Evolutionary conservation across 164 flowering plant genomes (phyloP), one percentile per base, ranked within the genome.

Genomic region (Stephania japonica): DNA sequence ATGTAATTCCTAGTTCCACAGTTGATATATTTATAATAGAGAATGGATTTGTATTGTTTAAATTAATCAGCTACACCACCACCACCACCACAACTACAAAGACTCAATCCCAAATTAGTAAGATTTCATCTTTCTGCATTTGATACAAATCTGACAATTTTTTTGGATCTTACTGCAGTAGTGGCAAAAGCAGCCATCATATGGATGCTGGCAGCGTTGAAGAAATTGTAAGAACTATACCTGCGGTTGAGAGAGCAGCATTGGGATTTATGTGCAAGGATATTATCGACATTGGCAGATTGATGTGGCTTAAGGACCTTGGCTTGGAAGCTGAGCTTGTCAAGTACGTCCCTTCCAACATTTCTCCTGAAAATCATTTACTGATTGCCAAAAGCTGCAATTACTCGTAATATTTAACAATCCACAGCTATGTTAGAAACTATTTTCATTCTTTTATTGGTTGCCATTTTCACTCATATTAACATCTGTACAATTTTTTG

Each of bases 291-390:
- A 79, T 83, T 82, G 99, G 98, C 24, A 87, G 99, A 77, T 77
- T 85, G 21, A 81, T 84, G 85, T 95, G 99, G 99, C 10, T 89
- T 19, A 86, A 84, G 79, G 89, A 86, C 56, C 81, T 75, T 26
- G 89, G 89, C 6, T 73, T 89, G 42, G 85, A 81, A 9, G 76
- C 91, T 26, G 65, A 83, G 73, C 84, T 90, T 68, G 87, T 93
- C 12, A 90, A 89, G 80, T 93, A 91, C 73, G 97, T 90, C 25
- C 97, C 98, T 4, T 23, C 86, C 18, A 83, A 42, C 65, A 77
- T 93, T 71, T 93, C 99, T 43, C 98, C 99, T 2, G 98, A 95
- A 80, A 95, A 93, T 77, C 94, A 83, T 85, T 80, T 95, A 71
- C 78, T 95, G 47, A 70, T 93, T 53, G 97, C 92, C 41, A 79